A percentile compares a stretch with the other conserved stretches of the same genome.
Evolutionary conservation across 1,139 yeast genomes (phyloP).

Genomic region (Diutina mesorugosa): DNA sequence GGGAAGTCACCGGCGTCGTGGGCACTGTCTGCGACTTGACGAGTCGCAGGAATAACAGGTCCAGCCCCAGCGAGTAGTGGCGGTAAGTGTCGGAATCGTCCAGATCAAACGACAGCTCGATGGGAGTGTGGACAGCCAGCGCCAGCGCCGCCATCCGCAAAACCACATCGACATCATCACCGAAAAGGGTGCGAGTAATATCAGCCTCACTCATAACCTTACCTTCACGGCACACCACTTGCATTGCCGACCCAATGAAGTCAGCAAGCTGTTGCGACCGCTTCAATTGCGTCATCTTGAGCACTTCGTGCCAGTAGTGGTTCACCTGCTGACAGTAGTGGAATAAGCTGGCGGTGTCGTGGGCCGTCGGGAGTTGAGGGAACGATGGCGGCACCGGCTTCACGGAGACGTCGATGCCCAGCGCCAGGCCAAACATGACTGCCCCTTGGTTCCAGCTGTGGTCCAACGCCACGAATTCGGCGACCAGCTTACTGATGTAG

Average conservation of each 20-base stretch:
- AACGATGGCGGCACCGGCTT: not conserved
- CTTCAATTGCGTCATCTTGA: not conserved
- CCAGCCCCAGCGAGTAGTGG: not conserved
- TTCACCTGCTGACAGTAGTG: not conserved
- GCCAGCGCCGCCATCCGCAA: not conserved
- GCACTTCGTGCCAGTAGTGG: not conserved
- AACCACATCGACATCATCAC: not conserved
- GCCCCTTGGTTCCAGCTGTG: not conserved
- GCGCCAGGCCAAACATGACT: not conserved
- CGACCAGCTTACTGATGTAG: not conserved
- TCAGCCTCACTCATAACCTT: not conserved
- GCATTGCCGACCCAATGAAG: not conserved
- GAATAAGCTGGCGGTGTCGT: not conserved
- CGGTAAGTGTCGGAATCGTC: not conserved
- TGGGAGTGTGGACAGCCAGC: not conserved
- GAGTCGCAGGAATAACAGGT: not conserved
- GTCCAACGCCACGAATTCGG: not conserved
- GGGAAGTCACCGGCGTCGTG: not conserved
- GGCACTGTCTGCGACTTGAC: not conserved
- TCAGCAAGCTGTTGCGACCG: slow-evolving; percentile 1
- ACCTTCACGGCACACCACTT: not conserved
- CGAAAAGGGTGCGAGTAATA: not conserved
- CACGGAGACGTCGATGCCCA: not conserved
- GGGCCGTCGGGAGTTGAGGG: not conserved
- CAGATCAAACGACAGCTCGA: not conserved